Evolutionary conservation across 208 protist species (phyloP).

Genomic region (Entamoeba moshkovskii): DNA sequence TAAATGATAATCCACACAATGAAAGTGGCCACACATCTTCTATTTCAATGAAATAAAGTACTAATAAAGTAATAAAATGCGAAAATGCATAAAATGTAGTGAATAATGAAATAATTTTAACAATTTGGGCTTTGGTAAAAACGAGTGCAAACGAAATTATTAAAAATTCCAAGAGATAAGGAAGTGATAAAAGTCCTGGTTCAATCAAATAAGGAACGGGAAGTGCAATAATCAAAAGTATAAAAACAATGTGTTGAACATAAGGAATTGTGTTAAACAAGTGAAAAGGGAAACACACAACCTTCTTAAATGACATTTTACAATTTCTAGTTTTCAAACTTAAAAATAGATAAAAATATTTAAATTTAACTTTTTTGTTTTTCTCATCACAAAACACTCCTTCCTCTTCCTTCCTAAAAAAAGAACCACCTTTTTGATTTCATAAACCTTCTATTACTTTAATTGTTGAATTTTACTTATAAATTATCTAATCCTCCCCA

Average conservation of each 20-base stretch:
- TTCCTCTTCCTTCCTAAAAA: too few relatives aligned
- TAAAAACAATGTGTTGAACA: neutral
- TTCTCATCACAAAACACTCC: too few relatives aligned
- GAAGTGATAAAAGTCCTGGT: neutral
- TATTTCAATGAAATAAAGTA: neutral
- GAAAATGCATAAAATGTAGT: neutral
- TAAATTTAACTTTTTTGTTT: too few relatives aligned
- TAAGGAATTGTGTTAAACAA: too few relatives aligned
- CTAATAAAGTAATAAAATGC: neutral
- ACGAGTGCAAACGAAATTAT: neutral
- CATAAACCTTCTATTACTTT: too few relatives aligned
- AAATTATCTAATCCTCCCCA: too few relatives aligned
- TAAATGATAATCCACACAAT: neutral
- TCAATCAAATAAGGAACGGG: neutral
- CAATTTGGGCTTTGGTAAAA: neutral
- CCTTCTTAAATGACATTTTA: too few relatives aligned
- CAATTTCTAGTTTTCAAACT: too few relatives aligned
- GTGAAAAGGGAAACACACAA: too few relatives aligned
- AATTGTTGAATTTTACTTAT: too few relatives aligned
- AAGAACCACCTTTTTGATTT: too few relatives aligned
- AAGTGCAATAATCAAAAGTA: neutral
- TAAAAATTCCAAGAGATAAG: neutral
- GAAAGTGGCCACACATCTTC: neutral
- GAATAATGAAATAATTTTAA: neutral
- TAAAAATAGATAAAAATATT: too few relatives aligned